Base-by-base conservation (phyloP, 352 stramenopile genomes). In the Pythium apleroticum region DNA sequence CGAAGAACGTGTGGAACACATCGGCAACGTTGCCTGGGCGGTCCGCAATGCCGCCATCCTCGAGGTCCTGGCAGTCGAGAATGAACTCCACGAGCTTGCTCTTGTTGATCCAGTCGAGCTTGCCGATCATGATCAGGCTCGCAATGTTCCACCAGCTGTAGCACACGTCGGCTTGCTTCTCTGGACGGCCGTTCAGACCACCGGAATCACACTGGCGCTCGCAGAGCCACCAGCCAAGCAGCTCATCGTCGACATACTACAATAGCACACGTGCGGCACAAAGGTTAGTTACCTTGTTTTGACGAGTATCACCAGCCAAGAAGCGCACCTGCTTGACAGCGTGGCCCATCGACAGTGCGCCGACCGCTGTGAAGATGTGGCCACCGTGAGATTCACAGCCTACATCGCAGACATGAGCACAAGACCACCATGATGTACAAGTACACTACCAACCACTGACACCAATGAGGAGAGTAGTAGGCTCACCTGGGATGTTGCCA, bases 71-170 rank as follows among this genome's bases (percentile, higher is more conserved):
- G 69, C 95, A 98, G 31, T 93, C 79, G 49, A 98, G 61, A 65
- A 98, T 98, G 73, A 97, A 98, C 55, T 93, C 65, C 60, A 95
- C 88, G 33, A 99, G 83, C 66, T 96, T 97, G 33, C 95, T 85
- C 57, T 87, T 88, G 74, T 93, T 96, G 68, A 99, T 99, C 91
- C 94, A 99, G 69, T 98, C 84, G 20, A 96, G 75, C 64, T 96
- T 97, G 31, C 84, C 75, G 72, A 98, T 89, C 72, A 99, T 99
- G 35, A 93, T 97, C 43, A 99, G 84, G 31, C 86, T 94, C 60
- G 93, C 97, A 45, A 99, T 90, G 76, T 99, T 98, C 98, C 98
- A 99, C 97, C 98, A 99, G 60, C 91, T 98, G 76, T 99, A 99
- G 76, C 97, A 99, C 46, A 99, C 97, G 76, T 99, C 98, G 0